Base-by-base conservation (phyloP, 495 filamentous ascomycete species). In the Cercophora samala region DNA sequence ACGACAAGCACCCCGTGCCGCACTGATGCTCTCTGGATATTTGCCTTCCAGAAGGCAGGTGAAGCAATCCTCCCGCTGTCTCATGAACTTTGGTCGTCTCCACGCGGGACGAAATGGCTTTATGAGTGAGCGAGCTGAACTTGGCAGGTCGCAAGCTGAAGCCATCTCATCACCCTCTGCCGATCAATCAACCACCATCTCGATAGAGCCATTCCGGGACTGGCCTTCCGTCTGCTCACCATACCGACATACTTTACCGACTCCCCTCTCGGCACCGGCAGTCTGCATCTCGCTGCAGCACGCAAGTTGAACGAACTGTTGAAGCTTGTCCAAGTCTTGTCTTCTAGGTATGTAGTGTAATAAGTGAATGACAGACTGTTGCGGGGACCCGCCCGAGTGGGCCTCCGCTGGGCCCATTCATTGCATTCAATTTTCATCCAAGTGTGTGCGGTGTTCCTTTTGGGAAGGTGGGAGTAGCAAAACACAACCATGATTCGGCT, bases 401-500 rank as follows among this genome's bases (percentile, higher is more conserved):
- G 37, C 2, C 37, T 46, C 3, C 37, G 6, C 37, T 46, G 37
- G 37, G 37, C 9, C 37, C 37, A 46, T 46, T 46, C 37, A 46
- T 46, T 46, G 13, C 37, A 46, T 46, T 46, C 37, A 46, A 46
- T 13, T 46, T 46, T 11, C 15, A 13, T 13, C 37, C 15, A 46
- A 13, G 15, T 46, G 37, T 21, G 62, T 37, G 42, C n/a, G 19
- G 63, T 65, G 21, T 55, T 58, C 67, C 58, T 8, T 68, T 68
- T 58, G 59, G 67, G 67, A 68, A 68, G 67, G 67, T 68, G 67
- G 58, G 67, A 68, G 52, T 46, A n/a, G 9, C 3, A 56, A n/a
- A 22, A 21, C 62, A 37, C 62, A 52, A 21, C 37, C 26, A 51
- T 52, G 22, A 51, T 26, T 53, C 37, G 52, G 46, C 59, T 32